Percentiles rank a stretch among this genome's conserved stretches.
Evolutionary conservation across 805 yeast genomes (phyloP).

Genomic region (Grigorovia yakushimaensis): DNA sequence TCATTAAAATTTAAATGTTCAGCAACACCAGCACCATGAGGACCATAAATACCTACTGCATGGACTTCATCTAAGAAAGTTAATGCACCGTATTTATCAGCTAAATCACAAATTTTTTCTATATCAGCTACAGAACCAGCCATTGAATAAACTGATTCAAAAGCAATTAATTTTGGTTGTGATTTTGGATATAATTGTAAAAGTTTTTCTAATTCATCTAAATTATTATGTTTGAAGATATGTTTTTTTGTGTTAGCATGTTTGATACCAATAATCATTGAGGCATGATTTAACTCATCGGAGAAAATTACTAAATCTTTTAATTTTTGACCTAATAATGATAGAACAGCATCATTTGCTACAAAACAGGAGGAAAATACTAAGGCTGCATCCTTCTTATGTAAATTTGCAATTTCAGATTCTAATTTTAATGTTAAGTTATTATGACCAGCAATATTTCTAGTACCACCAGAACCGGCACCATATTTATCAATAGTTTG

Average conservation of each 20-base stretch:
- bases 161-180: conserved; percentile 92
- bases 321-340: conserved; percentile 83
- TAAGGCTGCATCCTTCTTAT: conserved; percentile 88
- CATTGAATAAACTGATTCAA: conserved; percentile 97
- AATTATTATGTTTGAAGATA: conserved; percentile 83
- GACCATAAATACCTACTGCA: conserved; percentile 98
- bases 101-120: conserved; percentile 84
- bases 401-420: conserved; percentile 77
- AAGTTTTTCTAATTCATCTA: conserved; percentile 69
- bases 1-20: conserved; percentile 88
- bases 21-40: conserved; percentile 99
- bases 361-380: conserved; percentile 94
- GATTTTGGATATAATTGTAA: conserved; percentile 73
- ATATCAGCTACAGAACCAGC: conserved; percentile 96
- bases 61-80: conserved; percentile 98
- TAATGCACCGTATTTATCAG: conserved; percentile 94
- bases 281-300: conserved; percentile 92
- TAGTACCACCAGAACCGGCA: conserved; percentile 98
- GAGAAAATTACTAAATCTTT: conserved; percentile 85
- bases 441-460: conserved; percentile 98
- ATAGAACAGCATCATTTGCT: conserved; percentile 90
- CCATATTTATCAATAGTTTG: conserved; percentile 80
- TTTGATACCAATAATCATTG: conserved; percentile 92
- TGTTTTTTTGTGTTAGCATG: conserved; percentile 85
- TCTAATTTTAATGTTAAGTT: conserved; percentile 81